Evolutionary conservation across 2,329 filamentous ascomycete species (phyloP).

Genomic region (Xylaria sp.): DNA sequence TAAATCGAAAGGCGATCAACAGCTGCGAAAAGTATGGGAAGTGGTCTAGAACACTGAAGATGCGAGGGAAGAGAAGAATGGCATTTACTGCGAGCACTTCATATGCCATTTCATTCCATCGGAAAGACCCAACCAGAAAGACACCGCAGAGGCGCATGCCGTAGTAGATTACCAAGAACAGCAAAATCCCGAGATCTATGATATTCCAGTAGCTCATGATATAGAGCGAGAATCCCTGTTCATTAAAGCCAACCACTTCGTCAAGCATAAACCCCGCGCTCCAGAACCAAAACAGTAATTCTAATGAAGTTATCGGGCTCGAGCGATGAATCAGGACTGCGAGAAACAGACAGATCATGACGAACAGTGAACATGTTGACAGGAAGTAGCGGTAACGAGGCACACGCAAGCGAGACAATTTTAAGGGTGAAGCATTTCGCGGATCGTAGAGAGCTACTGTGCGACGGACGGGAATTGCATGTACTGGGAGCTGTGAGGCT

Average conservation of each 20-base stretch:
- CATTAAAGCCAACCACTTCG: slow-evolving; percentile 94
- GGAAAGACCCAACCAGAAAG: slow-evolving; percentile 78
- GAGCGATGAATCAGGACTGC: slow-evolving; percentile 82
- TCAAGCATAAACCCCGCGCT: slow-evolving; percentile 97
- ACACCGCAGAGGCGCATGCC: slow-evolving; percentile 89
- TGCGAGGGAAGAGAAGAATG: slow-evolving; percentile 86
- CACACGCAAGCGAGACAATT: slow-evolving; percentile 88
- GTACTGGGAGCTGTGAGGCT: slow-evolving; percentile 47
- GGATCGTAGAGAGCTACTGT: slow-evolving; percentile 92
- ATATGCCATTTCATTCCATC: slow-evolving; percentile 86
- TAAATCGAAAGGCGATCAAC: slow-evolving; percentile 91
- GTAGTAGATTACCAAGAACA: slow-evolving; percentile 89
- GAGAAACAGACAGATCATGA: slow-evolving; percentile 86
- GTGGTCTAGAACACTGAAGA: slow-evolving; percentile 93
- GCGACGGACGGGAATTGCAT: slow-evolving; percentile 65
- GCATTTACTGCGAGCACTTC: slow-evolving; percentile 94
- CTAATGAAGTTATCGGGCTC: slow-evolving; percentile 81
- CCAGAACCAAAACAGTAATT: slow-evolving; percentile 97
- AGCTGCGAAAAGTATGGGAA: slow-evolving; percentile 97
- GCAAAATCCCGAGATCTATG: slow-evolving; percentile 89
- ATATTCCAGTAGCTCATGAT: slow-evolving; percentile 99
- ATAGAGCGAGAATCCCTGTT: slow-evolving; percentile 95
- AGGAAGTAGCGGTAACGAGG: slow-evolving; percentile 92
- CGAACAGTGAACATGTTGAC: slow-evolving; percentile 86
- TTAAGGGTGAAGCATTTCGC: slow-evolving; percentile 88